Base-by-base conservation (phyloP, 352 stramenopile species). In the Globisporangium lucens region DNA sequence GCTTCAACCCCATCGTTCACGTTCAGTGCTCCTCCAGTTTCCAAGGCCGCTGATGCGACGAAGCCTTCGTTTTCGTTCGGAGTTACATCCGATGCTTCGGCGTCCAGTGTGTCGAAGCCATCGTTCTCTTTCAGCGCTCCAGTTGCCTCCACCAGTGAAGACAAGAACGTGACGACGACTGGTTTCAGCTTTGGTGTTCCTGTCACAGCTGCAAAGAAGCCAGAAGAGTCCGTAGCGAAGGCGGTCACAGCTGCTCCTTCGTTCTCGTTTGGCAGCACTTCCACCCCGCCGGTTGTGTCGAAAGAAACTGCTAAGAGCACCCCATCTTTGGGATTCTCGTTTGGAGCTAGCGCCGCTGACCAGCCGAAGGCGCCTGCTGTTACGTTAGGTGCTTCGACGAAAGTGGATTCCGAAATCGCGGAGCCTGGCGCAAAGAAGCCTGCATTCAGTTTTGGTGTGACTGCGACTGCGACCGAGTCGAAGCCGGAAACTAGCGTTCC, bases 1-100 rank as follows among this genome's bases (percentile, higher is more conserved):
- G 62, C 66, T 13, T 66, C 70, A 8, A 80, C 78, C 36, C 58
- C 76, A 7, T 66, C 72, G 27, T 89, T 91, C 35, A 78, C 70
- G 29, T 91, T 93, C 41, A 79, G 80, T n/a, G 75, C 74, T 60
- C 69, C 29, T 68, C 79, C 56, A 75, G 61, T 53, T 73, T 74
- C 51, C 63, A 46, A n/a, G 9, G 55, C 27, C 20, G 29, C 55
- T 33, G 41, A 63, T 13, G 65, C 55, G 27, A 41, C 61, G 24
- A 74, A 72, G 35, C 61, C 75, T 15, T 65, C 66, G 20, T 76
- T 74, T 43, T 67, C 55, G 20, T 74, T 89, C 22, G 67, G 63
- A 1, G 27, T 59, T 61, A 22, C 51, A 29, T 17, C 67, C 17
- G 29, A 61, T 33, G 15, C 47, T 56, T 49, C 67, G 7, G 36